Evolutionary conservation across 1,139 yeast species (phyloP).

Genomic region (Suhomyces kunorum): DNA sequence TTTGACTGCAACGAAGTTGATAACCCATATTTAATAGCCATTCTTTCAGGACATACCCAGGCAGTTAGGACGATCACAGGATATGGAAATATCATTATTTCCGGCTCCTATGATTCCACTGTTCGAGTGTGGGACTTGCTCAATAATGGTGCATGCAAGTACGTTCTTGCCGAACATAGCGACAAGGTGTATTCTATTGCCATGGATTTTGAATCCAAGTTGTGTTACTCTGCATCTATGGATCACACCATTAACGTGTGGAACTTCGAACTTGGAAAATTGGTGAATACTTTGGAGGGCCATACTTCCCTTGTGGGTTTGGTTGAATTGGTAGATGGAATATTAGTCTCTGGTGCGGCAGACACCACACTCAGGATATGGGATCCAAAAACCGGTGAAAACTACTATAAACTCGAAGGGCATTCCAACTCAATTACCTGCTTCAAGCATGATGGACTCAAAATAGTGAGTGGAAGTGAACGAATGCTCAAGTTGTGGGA

Average conservation of each 20-base stretch:
- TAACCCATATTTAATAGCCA: constrained; percentile 76
- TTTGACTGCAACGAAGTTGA: constrained; percentile 35
- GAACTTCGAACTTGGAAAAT: constrained; percentile 78
- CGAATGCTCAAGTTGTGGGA: constrained; percentile 82
- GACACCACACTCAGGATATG: constrained; percentile 89
- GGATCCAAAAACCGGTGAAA: constrained; percentile 81
- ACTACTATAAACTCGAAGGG: constrained; percentile 72
- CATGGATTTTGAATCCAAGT: constrained; percentile 68
- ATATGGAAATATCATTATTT: constrained; percentile 76
- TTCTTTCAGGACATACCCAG: constrained; percentile 80
- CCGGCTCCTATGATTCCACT: constrained; percentile 90
- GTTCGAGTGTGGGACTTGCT: constrained; percentile 90
- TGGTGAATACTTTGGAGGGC: constrained; percentile 69
- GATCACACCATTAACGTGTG: constrained; percentile 87
- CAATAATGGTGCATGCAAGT: constrained; percentile 68
- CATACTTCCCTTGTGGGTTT: constrained; percentile 90
- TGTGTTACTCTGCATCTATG: constrained; percentile 92
- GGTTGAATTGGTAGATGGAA: constrained; percentile 72
- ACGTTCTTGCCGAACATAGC: constrained; percentile 77
- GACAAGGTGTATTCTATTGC: constrained; percentile 88
- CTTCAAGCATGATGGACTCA: constrained; percentile 83
- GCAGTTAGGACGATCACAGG: constrained; percentile 90
- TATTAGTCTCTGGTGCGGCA: constrained; percentile 94
- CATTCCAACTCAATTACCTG: constrained; percentile 91
- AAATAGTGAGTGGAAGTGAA: constrained; percentile 88